These are phyloP conservation scores for Lobulomyces angularis DNA, from an alignment of 192 early-diverging fungal species.

Conservation along the genomic window DNA sequence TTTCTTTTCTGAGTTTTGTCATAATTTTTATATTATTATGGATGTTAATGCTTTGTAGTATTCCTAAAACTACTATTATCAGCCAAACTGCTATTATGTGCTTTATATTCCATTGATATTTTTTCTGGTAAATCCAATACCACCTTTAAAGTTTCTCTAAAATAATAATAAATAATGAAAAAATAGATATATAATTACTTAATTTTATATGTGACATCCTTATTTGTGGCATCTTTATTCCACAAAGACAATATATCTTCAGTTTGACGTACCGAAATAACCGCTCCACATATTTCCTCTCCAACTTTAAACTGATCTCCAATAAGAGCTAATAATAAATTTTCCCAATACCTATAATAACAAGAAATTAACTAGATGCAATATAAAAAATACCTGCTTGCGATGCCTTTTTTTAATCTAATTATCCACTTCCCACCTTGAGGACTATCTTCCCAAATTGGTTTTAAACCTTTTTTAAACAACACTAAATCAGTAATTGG, in stretches of 20 bases:
- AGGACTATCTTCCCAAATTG: slow-evolving; percentile 95
- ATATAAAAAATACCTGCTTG: not conserved
- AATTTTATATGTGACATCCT: slow-evolving; percentile 71
- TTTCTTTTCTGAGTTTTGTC: too few relatives aligned
- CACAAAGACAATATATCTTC: slow-evolving; percentile 94
- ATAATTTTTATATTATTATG: too few relatives aligned
- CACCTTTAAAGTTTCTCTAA: slow-evolving; percentile 75
- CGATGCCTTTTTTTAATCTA: slow-evolving; percentile 14
- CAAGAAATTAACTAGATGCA: not conserved
- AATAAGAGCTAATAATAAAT: slow-evolving; percentile 61
- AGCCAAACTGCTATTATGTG: slow-evolving; percentile 72
- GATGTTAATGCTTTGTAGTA: too few relatives aligned
- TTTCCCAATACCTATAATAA: not conserved
- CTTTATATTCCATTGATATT: slow-evolving; percentile 90
- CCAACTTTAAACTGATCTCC: slow-evolving; percentile 85
- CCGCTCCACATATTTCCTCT: slow-evolving; percentile 82
- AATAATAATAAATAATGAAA: slow-evolving; percentile 1
- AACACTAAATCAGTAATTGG: slow-evolving; percentile 84
- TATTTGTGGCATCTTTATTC: slow-evolving; percentile 78
- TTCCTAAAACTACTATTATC: slow-evolving; percentile 74
- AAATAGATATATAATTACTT: slow-evolving; percentile 28
- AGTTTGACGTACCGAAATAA: slow-evolving; percentile 79
- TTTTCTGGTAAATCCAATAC: slow-evolving; percentile 74
- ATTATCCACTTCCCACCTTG: slow-evolving; percentile 92
- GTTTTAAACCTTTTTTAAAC: slow-evolving; percentile 81